A percentile compares a stretch with the other conserved stretches of the same genome.
Conservation (phyloP, 2,329 filamentous ascomycete species). For the Ophiostoma montium region DNA sequence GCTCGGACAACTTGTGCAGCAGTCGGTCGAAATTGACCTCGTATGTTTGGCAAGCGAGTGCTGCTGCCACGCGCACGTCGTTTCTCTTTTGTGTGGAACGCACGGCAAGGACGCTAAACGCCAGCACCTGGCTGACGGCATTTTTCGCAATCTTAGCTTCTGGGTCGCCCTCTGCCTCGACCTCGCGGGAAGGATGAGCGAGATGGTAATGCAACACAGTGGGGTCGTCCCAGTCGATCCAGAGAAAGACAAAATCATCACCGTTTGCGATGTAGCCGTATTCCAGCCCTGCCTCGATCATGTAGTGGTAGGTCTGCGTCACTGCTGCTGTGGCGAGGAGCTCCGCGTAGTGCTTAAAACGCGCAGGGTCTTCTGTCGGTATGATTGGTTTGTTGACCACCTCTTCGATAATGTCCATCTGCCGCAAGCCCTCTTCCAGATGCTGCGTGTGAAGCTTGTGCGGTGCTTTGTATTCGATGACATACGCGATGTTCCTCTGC, state of each 20-base stretch:
- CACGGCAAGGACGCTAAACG: not conserved
- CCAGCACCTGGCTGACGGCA: conserved; percentile 17
- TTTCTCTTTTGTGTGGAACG: not conserved
- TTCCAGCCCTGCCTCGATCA: conserved; percentile 30
- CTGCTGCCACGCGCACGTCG: too few species aligned
- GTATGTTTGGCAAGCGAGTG: not conserved
- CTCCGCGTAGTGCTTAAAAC: conserved; percentile 4
- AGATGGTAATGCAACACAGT: conserved; percentile 20
- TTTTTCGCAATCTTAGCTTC: conserved; percentile 16
- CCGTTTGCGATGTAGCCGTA: conserved; percentile 29
- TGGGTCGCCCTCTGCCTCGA: conserved; percentile 13
- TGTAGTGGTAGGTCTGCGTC: conserved; percentile 34
- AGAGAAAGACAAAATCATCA: conserved; percentile 29
- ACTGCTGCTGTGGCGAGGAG: conserved; percentile 24
- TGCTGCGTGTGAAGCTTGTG: conserved; percentile 13
- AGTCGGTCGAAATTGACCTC: not conserved
- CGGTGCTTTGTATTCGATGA: not conserved
- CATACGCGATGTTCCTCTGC: not conserved
- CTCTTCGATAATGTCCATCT: conserved; percentile 25
- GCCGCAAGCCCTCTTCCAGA: conserved; percentile 27
- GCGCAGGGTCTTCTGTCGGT: conserved; percentile 11
- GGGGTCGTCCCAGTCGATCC: conserved; percentile 14
- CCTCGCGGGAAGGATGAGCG: conserved; percentile 17
- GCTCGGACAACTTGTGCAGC: not conserved
- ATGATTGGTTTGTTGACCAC: conserved; percentile 17